phyloP scores from a whole-genome alignment of 2,329 filamentous ascomycete species.

The Aspergillus ochraceoroseus region DNA sequence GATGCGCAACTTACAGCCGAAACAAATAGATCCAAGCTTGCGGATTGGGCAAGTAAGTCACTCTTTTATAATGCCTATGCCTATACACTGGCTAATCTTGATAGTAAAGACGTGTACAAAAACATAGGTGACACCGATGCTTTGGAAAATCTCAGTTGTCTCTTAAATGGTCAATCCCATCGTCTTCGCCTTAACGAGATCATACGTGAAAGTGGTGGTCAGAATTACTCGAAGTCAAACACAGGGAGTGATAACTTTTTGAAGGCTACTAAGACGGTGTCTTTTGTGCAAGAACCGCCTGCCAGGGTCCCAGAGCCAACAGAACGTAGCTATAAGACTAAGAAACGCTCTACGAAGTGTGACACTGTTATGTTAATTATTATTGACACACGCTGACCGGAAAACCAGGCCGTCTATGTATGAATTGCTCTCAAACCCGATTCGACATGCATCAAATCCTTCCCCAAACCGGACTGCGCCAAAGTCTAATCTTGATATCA shows the following conservation, averaged over 20 bases:
- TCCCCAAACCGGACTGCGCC: conserved; percentile 5
- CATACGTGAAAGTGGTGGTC: conserved; percentile 19
- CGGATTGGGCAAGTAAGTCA: conserved; percentile 34
- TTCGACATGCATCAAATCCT: conserved; percentile 3
- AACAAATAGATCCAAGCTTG: conserved; percentile 25
- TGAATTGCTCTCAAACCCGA: conserved; percentile 9
- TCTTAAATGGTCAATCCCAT: conserved; percentile 40
- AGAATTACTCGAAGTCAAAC: conserved; percentile 10
- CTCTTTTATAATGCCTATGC: neutral
- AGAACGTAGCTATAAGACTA: neutral
- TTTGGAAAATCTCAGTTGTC: conserved; percentile 28
- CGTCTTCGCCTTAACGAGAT: conserved; percentile 27
- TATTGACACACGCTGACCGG: neutral
- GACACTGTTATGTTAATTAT: too few relatives aligned
- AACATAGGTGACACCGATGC: conserved; percentile 29
- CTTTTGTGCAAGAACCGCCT: neutral
- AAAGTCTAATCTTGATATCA: conserved; percentile 23
- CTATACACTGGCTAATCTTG: neutral
- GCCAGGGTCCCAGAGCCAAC: neutral
- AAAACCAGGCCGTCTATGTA: too few relatives aligned
- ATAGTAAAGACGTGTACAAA: conserved; percentile 28
- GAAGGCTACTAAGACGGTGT: neutral
- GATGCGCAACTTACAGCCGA: conserved; percentile 26
- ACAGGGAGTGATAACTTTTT: conserved; percentile 7
- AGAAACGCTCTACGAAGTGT: neutral